A percentile compares a stretch with the other conserved stretches of the same genome.
These are phyloP conservation scores for Ogataea nitratoaversa DNA, from an alignment of 805 yeast species.

Conservation along the genomic window DNA sequence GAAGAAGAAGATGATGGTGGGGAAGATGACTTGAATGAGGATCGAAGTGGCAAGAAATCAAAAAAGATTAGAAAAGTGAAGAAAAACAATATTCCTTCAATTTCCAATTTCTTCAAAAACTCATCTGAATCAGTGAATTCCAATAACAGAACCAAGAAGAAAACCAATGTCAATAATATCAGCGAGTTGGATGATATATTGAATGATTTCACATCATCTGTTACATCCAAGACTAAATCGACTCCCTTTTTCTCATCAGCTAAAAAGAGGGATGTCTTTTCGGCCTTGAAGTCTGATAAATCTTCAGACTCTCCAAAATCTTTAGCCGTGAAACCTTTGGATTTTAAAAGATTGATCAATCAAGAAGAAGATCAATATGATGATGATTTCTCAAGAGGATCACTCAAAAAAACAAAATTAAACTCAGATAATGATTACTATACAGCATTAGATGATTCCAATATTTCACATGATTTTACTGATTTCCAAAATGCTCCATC, in stretches of 20 bases:
- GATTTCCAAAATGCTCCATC: constrained; percentile 26
- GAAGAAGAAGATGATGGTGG: constrained; percentile 25
- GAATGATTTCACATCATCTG: constrained; percentile 43
- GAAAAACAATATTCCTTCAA: constrained; percentile 19
- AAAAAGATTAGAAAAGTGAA: constrained; percentile 34
- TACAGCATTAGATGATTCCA: constrained; percentile 16
- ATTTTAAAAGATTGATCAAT: constrained; percentile 16
- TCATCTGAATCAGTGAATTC: constrained; percentile 24
- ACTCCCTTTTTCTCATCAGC: constrained; percentile 19
- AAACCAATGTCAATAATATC: constrained; percentile 42
- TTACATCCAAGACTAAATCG: constrained; percentile 15
- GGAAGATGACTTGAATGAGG: constrained; percentile 26
- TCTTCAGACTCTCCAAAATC: constrained; percentile 26
- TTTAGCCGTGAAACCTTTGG: constrained; percentile 24
- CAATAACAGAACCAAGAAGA: constrained; percentile 27
- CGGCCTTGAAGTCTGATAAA: constrained; percentile 22
- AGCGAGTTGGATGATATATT: constrained; percentile 72
- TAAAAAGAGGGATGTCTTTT: constrained; percentile 25
- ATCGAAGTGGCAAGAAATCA: constrained; percentile 23
- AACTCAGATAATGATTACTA: constrained; percentile 23
- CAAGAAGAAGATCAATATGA: constrained; percentile 15
- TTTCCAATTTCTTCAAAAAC: constrained; percentile 48
- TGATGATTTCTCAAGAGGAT: constrained; percentile 14
- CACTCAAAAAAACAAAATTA: constrained; percentile 21
- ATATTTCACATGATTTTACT: constrained; percentile 11